Evolutionary conservation across 768 basidiomycete genomes (phyloP).

Genomic region (Exidia glandulosa): DNA sequence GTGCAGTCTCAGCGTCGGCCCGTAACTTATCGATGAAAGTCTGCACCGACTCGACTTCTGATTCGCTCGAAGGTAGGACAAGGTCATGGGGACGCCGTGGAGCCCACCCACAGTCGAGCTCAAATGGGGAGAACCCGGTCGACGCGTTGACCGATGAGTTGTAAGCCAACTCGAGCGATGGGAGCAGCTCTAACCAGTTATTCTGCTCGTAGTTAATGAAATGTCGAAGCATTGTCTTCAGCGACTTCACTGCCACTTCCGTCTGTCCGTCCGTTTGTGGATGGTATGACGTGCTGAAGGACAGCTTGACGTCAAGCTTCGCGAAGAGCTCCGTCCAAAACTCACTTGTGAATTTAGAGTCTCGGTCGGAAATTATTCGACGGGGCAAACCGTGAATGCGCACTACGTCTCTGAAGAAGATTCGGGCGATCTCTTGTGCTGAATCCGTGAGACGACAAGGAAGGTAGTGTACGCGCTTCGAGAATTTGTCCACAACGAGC

Average conservation of each 20-base stretch:
- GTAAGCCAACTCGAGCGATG: slow-evolving; percentile 21
- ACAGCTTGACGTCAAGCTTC: slow-evolving; percentile 15
- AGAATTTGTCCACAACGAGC: neutral
- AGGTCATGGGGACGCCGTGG: neutral
- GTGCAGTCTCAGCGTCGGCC: slow-evolving; percentile 16
- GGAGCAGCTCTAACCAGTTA: slow-evolving; percentile 23
- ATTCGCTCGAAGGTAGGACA: slow-evolving; percentile 1
- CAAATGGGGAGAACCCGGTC: slow-evolving; percentile 21
- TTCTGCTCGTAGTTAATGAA: slow-evolving; percentile 18
- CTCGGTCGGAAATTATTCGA: slow-evolving; percentile 21
- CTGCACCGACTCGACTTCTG: slow-evolving; percentile 2
- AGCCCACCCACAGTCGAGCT: neutral
- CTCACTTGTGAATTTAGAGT: slow-evolving; percentile 20
- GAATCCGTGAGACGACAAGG: neutral
- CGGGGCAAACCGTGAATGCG: slow-evolving; percentile 20
- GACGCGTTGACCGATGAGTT: slow-evolving; percentile 18
- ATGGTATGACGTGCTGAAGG: slow-evolving; percentile 25
- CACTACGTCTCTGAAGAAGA: slow-evolving; percentile 14
- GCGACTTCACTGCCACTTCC: slow-evolving; percentile 11
- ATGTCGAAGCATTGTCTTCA: slow-evolving; percentile 4
- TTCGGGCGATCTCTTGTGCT: slow-evolving; percentile 7
- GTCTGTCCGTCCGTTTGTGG: slow-evolving; percentile 28
- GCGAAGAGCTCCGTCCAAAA: slow-evolving; percentile 19
- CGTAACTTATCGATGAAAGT: slow-evolving; percentile 5
- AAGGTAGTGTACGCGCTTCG: neutral